Evolutionary conservation across 805 yeast genomes (phyloP), one percentile per base, ranked within the genome.

Genomic region (Metschnikowia amazonensis): DNA sequence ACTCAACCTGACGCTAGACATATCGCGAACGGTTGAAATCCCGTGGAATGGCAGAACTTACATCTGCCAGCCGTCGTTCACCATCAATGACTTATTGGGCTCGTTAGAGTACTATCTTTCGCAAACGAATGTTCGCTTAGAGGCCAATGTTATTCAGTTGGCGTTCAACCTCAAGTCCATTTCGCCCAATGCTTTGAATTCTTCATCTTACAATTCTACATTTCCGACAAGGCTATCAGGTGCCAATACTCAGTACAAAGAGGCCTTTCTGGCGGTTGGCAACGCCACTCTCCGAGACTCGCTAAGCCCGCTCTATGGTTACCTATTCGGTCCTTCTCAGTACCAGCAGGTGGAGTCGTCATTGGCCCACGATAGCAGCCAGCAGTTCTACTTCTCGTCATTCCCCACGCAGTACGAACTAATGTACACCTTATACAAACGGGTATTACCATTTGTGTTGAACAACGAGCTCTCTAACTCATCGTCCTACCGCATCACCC

Each of bases 101-200:
- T 21, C 38, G 7, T 41, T 70, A 8, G 21, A 42, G 3, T 13
- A 13, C 7, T 69, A 52, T 41, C 42, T 69, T 14, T 28, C 38
- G 0, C 21, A 30, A 2, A 62, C 74, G 4, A 70, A 69, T 46
- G 60, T 68, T 30, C 64, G 63, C 44, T 42, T 64, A 52, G 55
- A 65, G 33, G 72, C 65, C n/a, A 63, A 63, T 43, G 49, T 60
- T 20, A 35, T 70, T n/a, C 66, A 62, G 45, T 10, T 72, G 8
- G 51, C 70, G 23, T 45, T 66, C 41, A 59, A 57, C 36, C 53
- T 65, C 38, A 57, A 60, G 24, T 46, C 61, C 30, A 57, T 64
- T 88, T 14, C 42, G 7, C 16, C 5, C 9, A 4, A 9, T 11
- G 14, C 16, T 3, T 24, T 14, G 16, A 39, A 29, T 23, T 21